Conservation (phyloP, 1,139 yeast species). For the Blastobotrys malaysiensis region DNA sequence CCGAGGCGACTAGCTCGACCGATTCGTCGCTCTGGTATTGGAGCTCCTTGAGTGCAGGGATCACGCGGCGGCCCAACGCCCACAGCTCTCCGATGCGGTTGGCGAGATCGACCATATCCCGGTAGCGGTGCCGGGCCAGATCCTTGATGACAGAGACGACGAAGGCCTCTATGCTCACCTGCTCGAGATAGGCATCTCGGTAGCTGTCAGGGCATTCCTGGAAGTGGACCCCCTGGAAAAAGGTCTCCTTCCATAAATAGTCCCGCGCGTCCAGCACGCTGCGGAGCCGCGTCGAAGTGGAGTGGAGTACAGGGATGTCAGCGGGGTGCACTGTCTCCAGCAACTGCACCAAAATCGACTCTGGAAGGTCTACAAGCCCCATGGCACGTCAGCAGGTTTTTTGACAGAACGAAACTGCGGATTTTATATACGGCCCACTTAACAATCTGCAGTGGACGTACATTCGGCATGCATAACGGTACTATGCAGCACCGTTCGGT, state of each 20-base stretch:
- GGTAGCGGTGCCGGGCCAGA: background rate
- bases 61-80: background rate
- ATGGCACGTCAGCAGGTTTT: background rate
- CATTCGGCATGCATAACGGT: background rate
- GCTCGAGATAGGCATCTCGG: background rate
- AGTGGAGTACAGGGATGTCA: background rate
- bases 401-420: background rate
- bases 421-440: background rate
- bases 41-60: background rate
- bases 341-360: background rate
- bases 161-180: background rate
- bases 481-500: background rate
- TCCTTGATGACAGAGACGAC: background rate
- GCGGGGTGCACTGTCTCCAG: background rate
- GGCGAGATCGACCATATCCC: background rate
- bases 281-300: background rate
- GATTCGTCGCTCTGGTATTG: background rate
- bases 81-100: background rate
- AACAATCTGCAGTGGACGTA: background rate
- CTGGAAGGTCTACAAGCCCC: background rate
- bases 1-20: background rate
- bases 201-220: background rate
- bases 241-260: background rate
- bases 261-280: slow-evolving; percentile 1
- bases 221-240: background rate